Base-by-base conservation (phyloP, 1,284 basidiomycete genomes). In the Marasmius tenuissimus region DNA sequence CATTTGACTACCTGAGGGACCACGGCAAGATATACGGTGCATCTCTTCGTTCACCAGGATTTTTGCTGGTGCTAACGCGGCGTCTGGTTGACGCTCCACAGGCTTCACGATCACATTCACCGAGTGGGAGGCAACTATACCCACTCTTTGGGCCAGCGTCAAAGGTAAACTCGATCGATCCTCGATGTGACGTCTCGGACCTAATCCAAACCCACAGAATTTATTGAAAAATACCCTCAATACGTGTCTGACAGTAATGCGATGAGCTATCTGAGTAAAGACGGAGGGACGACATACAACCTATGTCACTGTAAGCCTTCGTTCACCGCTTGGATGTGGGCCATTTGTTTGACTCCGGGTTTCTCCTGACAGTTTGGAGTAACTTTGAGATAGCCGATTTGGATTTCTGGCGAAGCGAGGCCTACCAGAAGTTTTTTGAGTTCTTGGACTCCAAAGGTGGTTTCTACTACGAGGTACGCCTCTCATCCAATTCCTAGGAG, bases 351-450 rank as follows among this genome's bases (percentile, higher is more conserved):
- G 20, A 18, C 16, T 1, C 52, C 34, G 4, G 3, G 1, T 8
- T 47, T n/a, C 45, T 11, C 11, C 51, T n/a, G 22, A 10, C 16
- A 91, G 89, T 86, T 72, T 93, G 91, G 89, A 88, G 84, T 69
- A 93, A 93, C 73, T 93, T 94, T 68, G 94, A 96, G 72, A 93
- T 96, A 57, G 93, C 88, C 8, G 82, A 89, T 70, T 82, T 90
- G 81, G 84, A 89, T 65, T 94, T 96, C 71, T 94, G 91, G 88
- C 80, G 94, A 58, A 77, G 83, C 6, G 83, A 92, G 65, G 86
- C 88, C 2, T 96, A 96, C 73, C 80, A 77, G 64, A 83, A 85
- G 59, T 96, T 88, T 76, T 96, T 96, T 69, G 81, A 91, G 27
- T 82, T 84, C 69, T 78, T 96, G 33, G 94, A 96, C 64, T 73